Percentiles rank a stretch among this genome's conserved stretches.
phyloP scores from a whole-genome alignment of 352 stramenopile species.

The Phytophthora rubi region DNA sequence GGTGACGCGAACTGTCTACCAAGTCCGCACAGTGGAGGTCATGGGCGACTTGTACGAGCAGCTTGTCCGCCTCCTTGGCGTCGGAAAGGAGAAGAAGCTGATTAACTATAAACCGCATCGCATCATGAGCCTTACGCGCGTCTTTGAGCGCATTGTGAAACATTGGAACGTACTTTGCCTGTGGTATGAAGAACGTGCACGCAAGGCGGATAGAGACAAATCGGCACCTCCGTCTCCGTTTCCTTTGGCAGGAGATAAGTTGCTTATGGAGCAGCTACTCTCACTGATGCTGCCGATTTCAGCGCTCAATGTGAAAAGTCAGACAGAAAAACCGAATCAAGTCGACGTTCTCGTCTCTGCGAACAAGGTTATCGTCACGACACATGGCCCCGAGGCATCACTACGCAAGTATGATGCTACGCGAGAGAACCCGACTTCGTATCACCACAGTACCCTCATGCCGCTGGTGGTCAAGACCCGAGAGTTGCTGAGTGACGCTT shows the following conservation, averaged over 20 bases:
- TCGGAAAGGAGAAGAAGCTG: constrained; percentile 12
- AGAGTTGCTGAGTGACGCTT: background rate
- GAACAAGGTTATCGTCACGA: constrained; percentile 1
- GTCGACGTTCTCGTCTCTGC: constrained; percentile 14
- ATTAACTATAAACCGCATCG: constrained; percentile 14
- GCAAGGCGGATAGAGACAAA: background rate
- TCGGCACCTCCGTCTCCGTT: background rate
- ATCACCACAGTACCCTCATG: background rate
- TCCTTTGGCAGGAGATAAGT: background rate
- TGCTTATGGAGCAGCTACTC: constrained; percentile 8
- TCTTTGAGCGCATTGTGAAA: constrained; percentile 8
- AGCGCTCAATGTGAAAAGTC: constrained; percentile 9
- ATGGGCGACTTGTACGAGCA: constrained; percentile 7
- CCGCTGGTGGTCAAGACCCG: constrained; percentile 2
- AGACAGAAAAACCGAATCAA: constrained; percentile 8
- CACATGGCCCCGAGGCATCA: no score
- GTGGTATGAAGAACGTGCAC: constrained; percentile 6
- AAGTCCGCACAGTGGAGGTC: constrained; percentile 2
- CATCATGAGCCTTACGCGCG: constrained; percentile 4
- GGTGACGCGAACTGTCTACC: constrained; percentile 4
- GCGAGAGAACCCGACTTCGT: background rate
- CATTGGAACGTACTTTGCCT: constrained; percentile 2
- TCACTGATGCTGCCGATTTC: constrained; percentile 5
- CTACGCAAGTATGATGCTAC: constrained; percentile 1
- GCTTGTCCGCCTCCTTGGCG: background rate